Conservation (phyloP, 2,329 filamentous ascomycete genomes). For the Aurifilum marmelostoma region DNA sequence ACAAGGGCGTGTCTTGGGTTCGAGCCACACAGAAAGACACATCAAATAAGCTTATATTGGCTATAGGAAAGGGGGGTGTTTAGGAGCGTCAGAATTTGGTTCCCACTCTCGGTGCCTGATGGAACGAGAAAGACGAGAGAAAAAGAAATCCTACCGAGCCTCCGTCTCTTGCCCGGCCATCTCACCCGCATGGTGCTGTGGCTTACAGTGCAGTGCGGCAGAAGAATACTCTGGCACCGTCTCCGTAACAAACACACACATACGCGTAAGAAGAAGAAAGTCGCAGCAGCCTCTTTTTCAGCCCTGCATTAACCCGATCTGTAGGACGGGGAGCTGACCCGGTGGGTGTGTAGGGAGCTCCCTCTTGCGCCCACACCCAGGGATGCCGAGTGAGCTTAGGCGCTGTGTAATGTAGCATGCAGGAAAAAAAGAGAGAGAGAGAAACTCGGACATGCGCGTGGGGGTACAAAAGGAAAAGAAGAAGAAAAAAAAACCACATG, state of each 20-base stretch:
- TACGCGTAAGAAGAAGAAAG: background rate
- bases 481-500: background rate
- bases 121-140: too few species aligned
- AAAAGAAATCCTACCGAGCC: background rate
- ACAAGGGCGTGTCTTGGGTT: background rate
- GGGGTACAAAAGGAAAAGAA: background rate
- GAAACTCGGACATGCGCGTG: background rate
- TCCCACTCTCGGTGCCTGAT: background rate
- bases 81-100: background rate
- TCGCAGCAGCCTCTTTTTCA: background rate
- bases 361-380: background rate
- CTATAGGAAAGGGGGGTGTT: background rate
- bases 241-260: background rate
- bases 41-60: conserved; percentile 1
- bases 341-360: background rate
- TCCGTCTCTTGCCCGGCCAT: background rate
- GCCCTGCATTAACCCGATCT: background rate
- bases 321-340: background rate
- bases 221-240: background rate
- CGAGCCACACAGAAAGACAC: background rate
- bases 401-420: background rate
- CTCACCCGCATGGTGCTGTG: background rate
- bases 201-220: background rate
- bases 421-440: background rate
- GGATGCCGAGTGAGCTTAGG: background rate